These are phyloP conservation scores for Pelargonium cotyledonis DNA, from an alignment of 441 rosid genomes.

Conservation along the genomic window DNA sequence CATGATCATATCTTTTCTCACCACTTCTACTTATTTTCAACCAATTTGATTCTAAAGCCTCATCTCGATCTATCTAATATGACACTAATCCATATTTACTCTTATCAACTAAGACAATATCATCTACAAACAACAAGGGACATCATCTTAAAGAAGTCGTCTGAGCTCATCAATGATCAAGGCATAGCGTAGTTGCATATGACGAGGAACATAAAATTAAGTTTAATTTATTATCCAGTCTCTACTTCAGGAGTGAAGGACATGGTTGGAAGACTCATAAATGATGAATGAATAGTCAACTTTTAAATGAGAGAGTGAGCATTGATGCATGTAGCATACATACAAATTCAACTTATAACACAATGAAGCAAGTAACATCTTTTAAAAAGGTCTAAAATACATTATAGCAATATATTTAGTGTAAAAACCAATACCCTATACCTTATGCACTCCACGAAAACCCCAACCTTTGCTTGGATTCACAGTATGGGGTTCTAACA, in stretches of 20 bases:
- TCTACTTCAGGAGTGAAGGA: background rate
- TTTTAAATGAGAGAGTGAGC: too few species aligned
- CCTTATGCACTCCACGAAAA: slow-evolving; percentile 89
- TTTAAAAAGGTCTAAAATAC: background rate
- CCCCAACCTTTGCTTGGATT: slow-evolving; percentile 89
- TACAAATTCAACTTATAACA: background rate
- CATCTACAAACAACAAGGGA: too few species aligned
- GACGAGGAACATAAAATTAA: background rate
- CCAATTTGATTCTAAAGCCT: too few species aligned
- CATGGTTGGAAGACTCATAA: background rate
- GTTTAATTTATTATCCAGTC: background rate
- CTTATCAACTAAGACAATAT: too few species aligned
- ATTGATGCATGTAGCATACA: background rate
- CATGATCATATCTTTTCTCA: too few species aligned
- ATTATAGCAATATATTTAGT: background rate
- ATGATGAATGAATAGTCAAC: background rate
- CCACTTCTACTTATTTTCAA: too few species aligned
- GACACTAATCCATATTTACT: too few species aligned
- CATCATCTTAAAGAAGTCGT: too few species aligned
- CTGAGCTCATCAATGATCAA: too few species aligned
- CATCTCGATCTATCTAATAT: too few species aligned
- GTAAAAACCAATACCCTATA: slow-evolving; percentile 18
- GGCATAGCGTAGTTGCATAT: too few species aligned
- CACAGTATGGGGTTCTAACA: slow-evolving; percentile 63
- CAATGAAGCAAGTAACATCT: background rate